Percentiles rank a stretch among this genome's conserved stretches.
phyloP scores from a whole-genome alignment of 2,329 filamentous ascomycete species.

The Neoscytalidium dimidiatum region DNA sequence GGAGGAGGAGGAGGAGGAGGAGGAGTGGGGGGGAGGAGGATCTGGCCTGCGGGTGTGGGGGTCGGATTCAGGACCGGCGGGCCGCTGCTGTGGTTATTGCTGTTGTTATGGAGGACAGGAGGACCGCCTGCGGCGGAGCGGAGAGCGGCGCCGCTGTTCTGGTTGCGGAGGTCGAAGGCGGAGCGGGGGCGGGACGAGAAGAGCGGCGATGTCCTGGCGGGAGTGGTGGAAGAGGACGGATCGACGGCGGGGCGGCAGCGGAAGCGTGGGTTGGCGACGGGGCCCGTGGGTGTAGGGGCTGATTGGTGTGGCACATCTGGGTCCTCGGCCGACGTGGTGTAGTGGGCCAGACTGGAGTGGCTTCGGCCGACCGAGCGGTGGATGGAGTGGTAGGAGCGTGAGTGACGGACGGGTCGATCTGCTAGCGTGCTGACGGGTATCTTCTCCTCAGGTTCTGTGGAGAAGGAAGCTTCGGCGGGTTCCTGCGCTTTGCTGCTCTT shows the following conservation, averaged over 20 bases:
- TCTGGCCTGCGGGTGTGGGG: neutral
- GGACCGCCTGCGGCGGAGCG: constrained; percentile 6
- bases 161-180: constrained; percentile 34
- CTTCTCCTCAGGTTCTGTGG: neutral
- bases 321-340: constrained; percentile 23
- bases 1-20: too few species aligned
- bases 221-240: neutral
- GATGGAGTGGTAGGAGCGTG: neutral
- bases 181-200: constrained; percentile 29
- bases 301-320: neutral
- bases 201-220: neutral
- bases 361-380: constrained; percentile 20
- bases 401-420: neutral
- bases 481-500: neutral
- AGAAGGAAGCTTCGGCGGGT: neutral
- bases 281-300: neutral
- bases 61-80: neutral
- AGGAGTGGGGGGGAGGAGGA: constrained; percentile 9
- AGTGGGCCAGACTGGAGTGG: constrained; percentile 23
- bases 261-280: constrained; percentile 1
- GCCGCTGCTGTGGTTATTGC: neutral
- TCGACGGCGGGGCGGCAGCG: constrained; percentile 9
- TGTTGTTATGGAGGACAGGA: neutral
- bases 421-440: neutral
- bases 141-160: constrained; percentile 3